Evolutionary conservation across 306 rosid species (phyloP), one percentile per base, ranked within the genome.

Genomic region (Glycine latifolia): DNA sequence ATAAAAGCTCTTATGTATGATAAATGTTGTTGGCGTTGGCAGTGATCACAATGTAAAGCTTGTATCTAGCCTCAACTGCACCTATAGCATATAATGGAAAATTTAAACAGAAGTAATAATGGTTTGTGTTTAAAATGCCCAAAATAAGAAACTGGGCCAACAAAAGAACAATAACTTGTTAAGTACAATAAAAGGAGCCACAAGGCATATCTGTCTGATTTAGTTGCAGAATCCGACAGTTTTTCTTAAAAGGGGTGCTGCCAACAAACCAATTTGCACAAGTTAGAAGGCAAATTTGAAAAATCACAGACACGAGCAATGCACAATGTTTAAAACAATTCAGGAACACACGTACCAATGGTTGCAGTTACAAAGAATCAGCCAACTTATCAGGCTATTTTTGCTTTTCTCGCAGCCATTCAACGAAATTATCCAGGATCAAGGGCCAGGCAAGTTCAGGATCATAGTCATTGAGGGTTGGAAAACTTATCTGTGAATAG

Each of bases 401-500:
- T 70, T 71, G 86, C 86, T 87, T 92, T 84, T 85, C 98, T 86
- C 83, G 86, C 66, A 96, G 2, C 99, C 98, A 93, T 55, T 96
- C 98, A 5, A 91, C 97, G 49, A 96, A 96, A 82, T 93, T 93
- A 91, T 96, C 99, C 75, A 96, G 91, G 81, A 96, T 85, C 90
- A 96, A 91, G 2, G 99, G 99, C 99, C 99, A 95, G 1, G 98
- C 99, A 17, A 93, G 97, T 43, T 93, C 91, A 37, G 99, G 88
- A 85, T 96, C 89, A 50, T 96, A 93, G 82, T 91, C 82, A 63
- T 56, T 58, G 55, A 96, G 87, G 60, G 87, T 83, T 0, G 98
- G 97, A 87, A 89, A 96, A 76, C 91, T 93, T 85, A 96, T 93
- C 99, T 96, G 94, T 47, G 49, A 47, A 75, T 65, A 63, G 17